Percentiles rank a stretch among this genome's conserved stretches.
These are phyloP conservation scores for Ogataea parapolymorpha DNA, from an alignment of 805 yeast genomes.

Conservation along the genomic window DNA sequence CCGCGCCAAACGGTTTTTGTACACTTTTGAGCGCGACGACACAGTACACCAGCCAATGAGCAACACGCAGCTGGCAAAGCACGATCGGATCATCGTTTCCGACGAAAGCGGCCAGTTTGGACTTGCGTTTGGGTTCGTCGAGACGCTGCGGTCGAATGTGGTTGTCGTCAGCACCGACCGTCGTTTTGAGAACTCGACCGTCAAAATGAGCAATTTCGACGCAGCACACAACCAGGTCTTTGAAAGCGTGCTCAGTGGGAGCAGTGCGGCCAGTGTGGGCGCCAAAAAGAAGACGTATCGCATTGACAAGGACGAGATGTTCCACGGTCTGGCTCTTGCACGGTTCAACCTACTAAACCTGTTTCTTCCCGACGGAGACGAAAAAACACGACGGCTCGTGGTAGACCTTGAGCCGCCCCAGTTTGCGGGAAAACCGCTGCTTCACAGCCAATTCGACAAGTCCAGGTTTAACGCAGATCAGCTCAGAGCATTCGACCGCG, in stretches of 20 bases:
- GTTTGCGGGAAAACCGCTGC: conserved; percentile 29
- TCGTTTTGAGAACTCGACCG: conserved; percentile 41
- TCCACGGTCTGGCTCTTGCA: conserved; percentile 70
- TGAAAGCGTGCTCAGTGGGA: conserved; percentile 41
- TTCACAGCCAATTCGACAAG: conserved; percentile 21
- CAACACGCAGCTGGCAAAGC: conserved; percentile 46
- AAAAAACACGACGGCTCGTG: conserved; percentile 41
- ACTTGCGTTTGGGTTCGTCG: conserved; percentile 59
- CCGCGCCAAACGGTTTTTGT: conserved; percentile 33
- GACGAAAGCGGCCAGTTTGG: conserved; percentile 80
- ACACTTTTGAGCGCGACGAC: conserved; percentile 45
- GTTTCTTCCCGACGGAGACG: conserved; percentile 49
- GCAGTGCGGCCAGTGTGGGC: conserved; percentile 12
- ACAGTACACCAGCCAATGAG: conserved; percentile 21
- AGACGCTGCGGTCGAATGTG: conserved; percentile 37
- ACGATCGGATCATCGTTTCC: conserved; percentile 70
- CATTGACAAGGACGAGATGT: conserved; percentile 77
- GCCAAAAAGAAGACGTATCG: conserved; percentile 41
- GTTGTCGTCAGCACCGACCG: conserved; percentile 53
- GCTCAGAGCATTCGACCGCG: conserved; percentile 59
- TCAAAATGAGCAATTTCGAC: conserved; percentile 42
- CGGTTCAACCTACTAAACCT: conserved; percentile 72
- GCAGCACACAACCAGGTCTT: conserved; percentile 45
- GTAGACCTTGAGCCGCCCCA: conserved; percentile 53
- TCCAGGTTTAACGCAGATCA: conserved; percentile 67